phyloP scores from a whole-genome alignment of 1,139 yeast genomes.

The Blastobotrys capitulatus region DNA sequence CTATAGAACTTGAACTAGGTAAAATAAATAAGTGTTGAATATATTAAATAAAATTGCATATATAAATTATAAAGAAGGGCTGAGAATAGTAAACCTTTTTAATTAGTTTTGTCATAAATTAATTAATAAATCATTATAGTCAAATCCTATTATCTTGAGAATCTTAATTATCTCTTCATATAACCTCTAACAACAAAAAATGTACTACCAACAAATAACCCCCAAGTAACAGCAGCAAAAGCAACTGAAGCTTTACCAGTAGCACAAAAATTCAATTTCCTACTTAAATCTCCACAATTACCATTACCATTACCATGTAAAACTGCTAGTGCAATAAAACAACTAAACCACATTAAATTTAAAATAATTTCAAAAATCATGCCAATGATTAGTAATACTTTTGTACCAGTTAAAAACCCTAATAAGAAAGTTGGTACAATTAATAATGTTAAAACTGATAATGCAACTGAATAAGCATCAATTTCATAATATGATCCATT shows the following conservation, averaged over 20 bases:
- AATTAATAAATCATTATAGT: too few species aligned
- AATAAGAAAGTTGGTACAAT: not conserved
- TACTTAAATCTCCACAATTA: not conserved
- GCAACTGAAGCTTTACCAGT: constrained; percentile 7
- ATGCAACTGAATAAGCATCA: constrained; percentile 1
- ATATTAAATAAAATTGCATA: too few species aligned
- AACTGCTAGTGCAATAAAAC: constrained; percentile 4
- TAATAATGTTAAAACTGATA: not conserved
- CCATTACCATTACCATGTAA: not conserved
- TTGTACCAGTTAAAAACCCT: not conserved
- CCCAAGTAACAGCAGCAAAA: constrained; percentile 6
- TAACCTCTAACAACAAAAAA: not conserved
- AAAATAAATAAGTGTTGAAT: too few species aligned
- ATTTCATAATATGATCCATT: not conserved
- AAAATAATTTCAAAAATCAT: not conserved
- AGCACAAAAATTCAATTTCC: constrained; percentile 1
- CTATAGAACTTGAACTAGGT: too few species aligned
- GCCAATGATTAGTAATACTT: not conserved
- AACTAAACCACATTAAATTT: not conserved
- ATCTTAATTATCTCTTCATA: too few species aligned
- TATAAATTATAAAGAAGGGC: too few species aligned
- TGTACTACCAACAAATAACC: not conserved
- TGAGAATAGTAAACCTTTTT: too few species aligned
- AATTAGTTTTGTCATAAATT: too few species aligned
- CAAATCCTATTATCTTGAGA: too few species aligned